A percentile compares a stretch with the other conserved stretches of the same genome.
Conservation (phyloP, 164 flowering plant species). For the Saururus chinensis region DNA sequence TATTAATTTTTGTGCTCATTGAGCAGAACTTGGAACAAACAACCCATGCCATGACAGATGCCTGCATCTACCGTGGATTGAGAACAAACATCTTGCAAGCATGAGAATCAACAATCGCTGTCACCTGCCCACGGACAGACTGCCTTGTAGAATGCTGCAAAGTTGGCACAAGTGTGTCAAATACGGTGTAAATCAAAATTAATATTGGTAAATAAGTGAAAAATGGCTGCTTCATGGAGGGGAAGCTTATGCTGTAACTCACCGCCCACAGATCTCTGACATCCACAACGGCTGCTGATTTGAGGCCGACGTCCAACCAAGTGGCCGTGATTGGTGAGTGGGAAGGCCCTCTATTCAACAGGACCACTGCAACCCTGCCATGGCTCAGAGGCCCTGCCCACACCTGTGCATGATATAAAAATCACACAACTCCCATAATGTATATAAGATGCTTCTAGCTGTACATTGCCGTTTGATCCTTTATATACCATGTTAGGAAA, state of each 20-base stretch:
- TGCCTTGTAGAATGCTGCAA: conserved; percentile 1
- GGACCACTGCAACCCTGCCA: conserved; percentile 32
- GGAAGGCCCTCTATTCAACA: conserved; percentile 57
- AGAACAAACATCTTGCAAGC: conserved; percentile 20
- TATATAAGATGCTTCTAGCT: no score
- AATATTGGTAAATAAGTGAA: background rate
- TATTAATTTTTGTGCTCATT: no score
- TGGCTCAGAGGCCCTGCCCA: conserved; percentile 67
- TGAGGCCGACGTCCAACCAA: conserved; percentile 49
- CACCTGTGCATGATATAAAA: conserved; percentile 22
- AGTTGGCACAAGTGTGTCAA: background rate
- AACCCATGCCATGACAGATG: no score
- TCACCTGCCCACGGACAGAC: conserved; percentile 9
- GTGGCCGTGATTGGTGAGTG: conserved; percentile 34
- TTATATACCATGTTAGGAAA: no score
- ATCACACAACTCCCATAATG: no score
- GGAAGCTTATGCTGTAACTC: conserved; percentile 5
- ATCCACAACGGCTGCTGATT: conserved; percentile 22
- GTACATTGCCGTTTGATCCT: no score
- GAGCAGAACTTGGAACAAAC: no score
- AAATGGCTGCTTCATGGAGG: background rate
- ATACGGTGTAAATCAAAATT: background rate
- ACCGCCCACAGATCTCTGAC: conserved; percentile 70
- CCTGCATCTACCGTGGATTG: conserved; percentile 6
- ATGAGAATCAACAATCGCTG: conserved; percentile 30